These are phyloP conservation scores for Plantago ovata DNA, from an alignment of 257 asterid genomes.

Conservation along the genomic window DNA sequence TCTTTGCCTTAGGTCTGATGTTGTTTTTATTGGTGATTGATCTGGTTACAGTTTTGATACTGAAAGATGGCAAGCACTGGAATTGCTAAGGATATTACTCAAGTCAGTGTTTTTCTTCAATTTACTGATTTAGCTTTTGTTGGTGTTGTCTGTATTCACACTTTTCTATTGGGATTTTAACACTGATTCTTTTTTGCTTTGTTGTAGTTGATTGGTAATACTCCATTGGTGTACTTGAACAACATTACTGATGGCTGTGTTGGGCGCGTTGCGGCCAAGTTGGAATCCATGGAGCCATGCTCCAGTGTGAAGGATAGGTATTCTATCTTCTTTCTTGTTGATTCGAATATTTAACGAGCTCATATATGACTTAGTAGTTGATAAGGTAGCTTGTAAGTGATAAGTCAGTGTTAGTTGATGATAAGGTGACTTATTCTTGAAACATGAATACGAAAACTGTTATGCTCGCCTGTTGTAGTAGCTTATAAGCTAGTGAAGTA, in stretches of 20 bases:
- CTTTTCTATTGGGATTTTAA: neutral
- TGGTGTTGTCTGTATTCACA: constrained; percentile 8
- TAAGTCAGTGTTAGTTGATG: neutral
- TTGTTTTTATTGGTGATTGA: neutral
- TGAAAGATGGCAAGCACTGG: constrained; percentile 42
- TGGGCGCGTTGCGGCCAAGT: constrained; percentile 93
- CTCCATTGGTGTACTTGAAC: constrained; percentile 96
- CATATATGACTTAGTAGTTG: neutral
- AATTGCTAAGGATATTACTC: constrained; percentile 92
- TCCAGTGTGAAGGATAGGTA: constrained; percentile 99
- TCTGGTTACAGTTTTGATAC: constrained; percentile 34
- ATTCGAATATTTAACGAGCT: neutral
- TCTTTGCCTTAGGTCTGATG: too few relatives aligned
- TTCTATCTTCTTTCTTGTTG: constrained; percentile 3
- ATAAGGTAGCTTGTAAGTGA: neutral
- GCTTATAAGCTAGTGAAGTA: too few relatives aligned
- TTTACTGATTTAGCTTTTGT: constrained; percentile 12
- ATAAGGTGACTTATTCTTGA: too few relatives aligned
- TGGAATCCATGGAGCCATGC: constrained; percentile 97
- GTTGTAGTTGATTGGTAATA: constrained; percentile 82
- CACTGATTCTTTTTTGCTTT: neutral
- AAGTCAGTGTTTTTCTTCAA: constrained; percentile 48
- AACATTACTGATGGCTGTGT: constrained; percentile 83
- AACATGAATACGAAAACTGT: too few relatives aligned
- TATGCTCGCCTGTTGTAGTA: too few relatives aligned